A percentile compares a stretch with the other conserved stretches of the same genome.
These are phyloP conservation scores for Xylariaceae sp. DNA, from an alignment of 2,329 filamentous ascomycete species.

Conservation along the genomic window DNA sequence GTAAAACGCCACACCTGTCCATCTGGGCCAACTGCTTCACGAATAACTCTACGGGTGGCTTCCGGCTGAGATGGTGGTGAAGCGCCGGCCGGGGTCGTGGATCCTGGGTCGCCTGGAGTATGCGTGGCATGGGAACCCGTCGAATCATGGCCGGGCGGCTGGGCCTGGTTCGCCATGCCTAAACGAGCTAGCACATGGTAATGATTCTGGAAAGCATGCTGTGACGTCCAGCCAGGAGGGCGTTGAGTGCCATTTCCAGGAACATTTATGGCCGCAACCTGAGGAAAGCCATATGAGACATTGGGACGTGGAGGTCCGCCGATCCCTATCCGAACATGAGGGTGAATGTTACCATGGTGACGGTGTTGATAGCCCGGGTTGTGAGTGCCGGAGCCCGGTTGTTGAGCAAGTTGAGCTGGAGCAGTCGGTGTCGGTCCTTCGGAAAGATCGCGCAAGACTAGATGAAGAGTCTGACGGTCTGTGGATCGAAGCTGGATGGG, in stretches of 20 bases:
- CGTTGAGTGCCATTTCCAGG: constrained; percentile 6
- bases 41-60: constrained; percentile 39
- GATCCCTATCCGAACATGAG: constrained; percentile 13
- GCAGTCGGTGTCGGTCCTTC: constrained; percentile 22
- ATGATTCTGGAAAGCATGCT: constrained; percentile 18
- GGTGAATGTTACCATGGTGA: constrained; percentile 2
- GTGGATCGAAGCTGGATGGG: constrained; percentile 26
- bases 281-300: constrained; percentile 22
- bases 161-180: constrained; percentile 35
- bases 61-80: constrained; percentile 33
- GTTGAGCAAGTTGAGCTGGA: constrained; percentile 17
- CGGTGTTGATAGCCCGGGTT: constrained; percentile 12
- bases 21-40: constrained; percentile 45
- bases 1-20: constrained; percentile 49
- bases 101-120: constrained; percentile 30
- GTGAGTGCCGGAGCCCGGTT: constrained; percentile 12
- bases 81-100: constrained; percentile 26
- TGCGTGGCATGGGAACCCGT: constrained; percentile 38
- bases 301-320: constrained; percentile 17
- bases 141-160: constrained; percentile 35
- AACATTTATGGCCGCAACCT: constrained; percentile 5
- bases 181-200: constrained; percentile 14
- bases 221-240: constrained; percentile 19
- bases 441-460: constrained; percentile 31
- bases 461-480: constrained; percentile 30